Evolutionary conservation across 208 protist species (phyloP).

Genomic region (Wallacemonas collosoma): DNA sequence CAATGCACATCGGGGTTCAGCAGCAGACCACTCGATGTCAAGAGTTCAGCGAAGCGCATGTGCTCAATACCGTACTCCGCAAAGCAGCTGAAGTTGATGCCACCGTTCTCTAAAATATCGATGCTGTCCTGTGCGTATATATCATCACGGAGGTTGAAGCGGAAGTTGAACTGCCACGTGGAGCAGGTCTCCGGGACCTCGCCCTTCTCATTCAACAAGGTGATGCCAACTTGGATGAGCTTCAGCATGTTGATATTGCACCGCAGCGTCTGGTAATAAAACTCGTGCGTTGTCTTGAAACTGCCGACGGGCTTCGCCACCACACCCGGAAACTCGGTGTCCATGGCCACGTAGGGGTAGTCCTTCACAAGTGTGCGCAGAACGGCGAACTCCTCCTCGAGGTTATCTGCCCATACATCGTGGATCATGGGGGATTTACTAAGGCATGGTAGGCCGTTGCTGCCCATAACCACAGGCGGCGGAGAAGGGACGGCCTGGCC

Average conservation of each 20-base stretch:
- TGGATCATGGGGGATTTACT: constrained; percentile 90
- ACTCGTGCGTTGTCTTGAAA: constrained; percentile 95
- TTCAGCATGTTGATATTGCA: constrained; percentile 99
- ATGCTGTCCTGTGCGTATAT: constrained; percentile 98
- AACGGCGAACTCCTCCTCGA: constrained; percentile 96
- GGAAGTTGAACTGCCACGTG: constrained; percentile 99
- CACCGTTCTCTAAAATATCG: constrained; percentile 94
- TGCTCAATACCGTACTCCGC: constrained; percentile 95
- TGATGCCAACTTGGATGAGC: constrained; percentile 99
- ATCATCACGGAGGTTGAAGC: constrained; percentile 96
- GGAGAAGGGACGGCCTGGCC: background rate
- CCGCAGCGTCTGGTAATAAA: constrained; percentile 97
- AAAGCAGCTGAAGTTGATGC: constrained; percentile 98
- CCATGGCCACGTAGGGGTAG: constrained; percentile 97
- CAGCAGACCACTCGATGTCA: constrained; percentile 97
- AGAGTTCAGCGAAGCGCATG: constrained; percentile 95
- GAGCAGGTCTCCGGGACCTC: constrained; percentile 93
- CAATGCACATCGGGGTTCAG: constrained; percentile 96
- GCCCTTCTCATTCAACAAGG: constrained; percentile 97
- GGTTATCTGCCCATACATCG: constrained; percentile 97
- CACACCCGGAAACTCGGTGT: constrained; percentile 99
- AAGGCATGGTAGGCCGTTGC: constrained; percentile 63
- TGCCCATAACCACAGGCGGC: background rate
- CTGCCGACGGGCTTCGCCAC: constrained; percentile 96
- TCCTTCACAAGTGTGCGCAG: constrained; percentile 95